Percentiles rank a stretch among this genome's conserved stretches.
phyloP scores from a whole-genome alignment of 2,329 filamentous ascomycete species.

The Aspergillus melleus region DNA sequence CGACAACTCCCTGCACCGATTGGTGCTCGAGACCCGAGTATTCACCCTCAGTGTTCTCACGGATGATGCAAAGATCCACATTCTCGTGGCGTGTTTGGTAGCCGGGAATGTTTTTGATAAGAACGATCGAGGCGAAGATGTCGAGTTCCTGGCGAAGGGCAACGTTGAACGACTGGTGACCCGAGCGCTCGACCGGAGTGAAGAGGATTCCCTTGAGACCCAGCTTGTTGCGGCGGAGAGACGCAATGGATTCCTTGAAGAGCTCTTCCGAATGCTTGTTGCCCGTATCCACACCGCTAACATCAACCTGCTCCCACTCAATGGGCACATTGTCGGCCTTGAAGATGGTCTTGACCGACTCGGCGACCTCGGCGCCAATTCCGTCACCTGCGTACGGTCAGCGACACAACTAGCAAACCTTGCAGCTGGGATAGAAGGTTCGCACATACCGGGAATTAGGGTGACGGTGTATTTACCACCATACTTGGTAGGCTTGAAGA shows the following conservation, averaged over 20 bases:
- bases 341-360: conserved; percentile 98
- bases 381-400: conserved; percentile 66
- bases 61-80: conserved; percentile 98
- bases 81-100: conserved; percentile 96
- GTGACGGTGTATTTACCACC: conserved; percentile 99
- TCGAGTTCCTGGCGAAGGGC: conserved; percentile 98
- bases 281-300: conserved; percentile 83
- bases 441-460: conserved; percentile 76
- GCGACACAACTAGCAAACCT: conserved; percentile 2
- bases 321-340: conserved; percentile 99
- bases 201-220: conserved; percentile 98
- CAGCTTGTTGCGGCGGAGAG: conserved; percentile 97
- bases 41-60: conserved; percentile 99
- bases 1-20: conserved; percentile 91
- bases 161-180: conserved; percentile 99
- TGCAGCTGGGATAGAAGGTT: not conserved
- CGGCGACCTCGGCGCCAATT: conserved; percentile 95
- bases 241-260: conserved; percentile 93
- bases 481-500: conserved; percentile 99
- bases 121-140: conserved; percentile 96
- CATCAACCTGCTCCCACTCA: conserved; percentile 98
- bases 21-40: conserved; percentile 99
- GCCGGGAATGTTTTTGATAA: conserved; percentile 99
- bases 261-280: conserved; percentile 88
- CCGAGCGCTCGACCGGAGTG: conserved; percentile 93